phyloP scores from a whole-genome alignment of 1,139 yeast genomes.

The Petasospora rhodanensis region DNA sequence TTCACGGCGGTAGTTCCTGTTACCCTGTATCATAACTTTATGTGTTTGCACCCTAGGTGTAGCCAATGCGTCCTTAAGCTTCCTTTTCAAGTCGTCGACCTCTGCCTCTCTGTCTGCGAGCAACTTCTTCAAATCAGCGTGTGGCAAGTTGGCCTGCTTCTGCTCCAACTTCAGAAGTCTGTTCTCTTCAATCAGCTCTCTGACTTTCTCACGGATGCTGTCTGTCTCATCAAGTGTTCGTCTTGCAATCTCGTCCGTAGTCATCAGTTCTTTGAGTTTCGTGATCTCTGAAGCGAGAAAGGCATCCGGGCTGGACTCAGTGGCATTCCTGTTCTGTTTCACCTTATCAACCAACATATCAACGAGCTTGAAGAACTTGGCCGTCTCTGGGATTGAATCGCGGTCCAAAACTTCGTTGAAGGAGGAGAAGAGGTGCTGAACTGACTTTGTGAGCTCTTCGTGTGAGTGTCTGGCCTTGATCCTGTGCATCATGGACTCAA shows the following conservation, averaged over 20 bases:
- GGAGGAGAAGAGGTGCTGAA: constrained; percentile 7
- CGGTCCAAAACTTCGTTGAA: constrained; percentile 16
- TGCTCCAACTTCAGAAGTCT: no score
- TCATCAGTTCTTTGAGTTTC: constrained; percentile 61
- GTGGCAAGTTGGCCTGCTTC: no score
- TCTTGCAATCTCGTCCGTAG: constrained; percentile 81
- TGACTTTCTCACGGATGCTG: constrained; percentile 50
- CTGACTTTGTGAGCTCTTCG: constrained; percentile 43
- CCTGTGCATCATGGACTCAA: constrained; percentile 13
- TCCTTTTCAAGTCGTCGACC: constrained; percentile 31
- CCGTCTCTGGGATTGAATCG: constrained; percentile 29
- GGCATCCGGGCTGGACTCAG: constrained; percentile 43
- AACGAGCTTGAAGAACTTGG: constrained; percentile 38
- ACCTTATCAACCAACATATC: constrained; percentile 66
- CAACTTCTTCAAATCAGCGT: constrained; percentile 54
- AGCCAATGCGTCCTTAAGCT: constrained; percentile 3
- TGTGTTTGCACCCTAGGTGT: neutral
- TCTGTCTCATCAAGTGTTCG: constrained; percentile 70
- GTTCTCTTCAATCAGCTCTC: constrained; percentile 65
- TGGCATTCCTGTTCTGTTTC: constrained; percentile 30
- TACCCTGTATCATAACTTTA: neutral
- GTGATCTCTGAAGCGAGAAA: constrained; percentile 74
- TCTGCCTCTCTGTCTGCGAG: constrained; percentile 28
- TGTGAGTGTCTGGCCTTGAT: constrained; percentile 31
- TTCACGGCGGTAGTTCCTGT: constrained; percentile 6